Percentiles rank a stretch among this genome's conserved stretches.
phyloP scores from a whole-genome alignment of 495 filamentous ascomycete species.

The Penicillium taxi region DNA sequence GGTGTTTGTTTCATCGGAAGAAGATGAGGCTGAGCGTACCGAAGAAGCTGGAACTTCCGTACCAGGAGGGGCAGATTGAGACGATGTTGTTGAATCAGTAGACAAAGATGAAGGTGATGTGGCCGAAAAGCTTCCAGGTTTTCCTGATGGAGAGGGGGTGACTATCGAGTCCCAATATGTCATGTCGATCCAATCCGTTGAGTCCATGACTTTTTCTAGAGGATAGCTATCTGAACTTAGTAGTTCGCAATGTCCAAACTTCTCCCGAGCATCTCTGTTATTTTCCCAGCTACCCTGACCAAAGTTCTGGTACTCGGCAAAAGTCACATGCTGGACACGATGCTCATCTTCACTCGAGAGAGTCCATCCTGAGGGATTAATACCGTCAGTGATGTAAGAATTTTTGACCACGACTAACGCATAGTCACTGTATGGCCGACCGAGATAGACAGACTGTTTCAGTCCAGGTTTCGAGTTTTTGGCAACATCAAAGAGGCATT shows the following conservation, averaged over 20 bases:
- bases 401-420: slow-evolving; percentile 1
- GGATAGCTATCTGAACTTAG: not conserved
- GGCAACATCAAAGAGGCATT: slow-evolving; percentile 1
- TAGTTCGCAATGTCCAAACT: not conserved
- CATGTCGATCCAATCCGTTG: slow-evolving; percentile 2
- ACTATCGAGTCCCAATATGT: slow-evolving; percentile 1
- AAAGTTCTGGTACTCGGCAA: slow-evolving; percentile 3
- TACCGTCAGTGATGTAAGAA: not conserved
- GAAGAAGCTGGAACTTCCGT: no score
- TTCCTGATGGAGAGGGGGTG: not conserved
- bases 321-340: not conserved
- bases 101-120: not conserved
- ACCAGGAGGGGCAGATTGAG: not conserved
- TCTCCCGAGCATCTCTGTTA: not conserved
- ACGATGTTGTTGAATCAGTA: not conserved
- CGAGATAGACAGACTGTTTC: not conserved
- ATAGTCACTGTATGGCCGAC: not conserved
- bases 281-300: slow-evolving; percentile 1
- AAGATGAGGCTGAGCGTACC: no score
- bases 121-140: not conserved
- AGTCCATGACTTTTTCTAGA: slow-evolving; percentile 1
- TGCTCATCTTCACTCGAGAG: not conserved
- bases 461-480: not conserved
- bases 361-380: slow-evolving; percentile 1
- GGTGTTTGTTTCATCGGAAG: no score